Evolutionary conservation across 768 basidiomycete species (phyloP).

Genomic region (Lactarius evosmus): DNA sequence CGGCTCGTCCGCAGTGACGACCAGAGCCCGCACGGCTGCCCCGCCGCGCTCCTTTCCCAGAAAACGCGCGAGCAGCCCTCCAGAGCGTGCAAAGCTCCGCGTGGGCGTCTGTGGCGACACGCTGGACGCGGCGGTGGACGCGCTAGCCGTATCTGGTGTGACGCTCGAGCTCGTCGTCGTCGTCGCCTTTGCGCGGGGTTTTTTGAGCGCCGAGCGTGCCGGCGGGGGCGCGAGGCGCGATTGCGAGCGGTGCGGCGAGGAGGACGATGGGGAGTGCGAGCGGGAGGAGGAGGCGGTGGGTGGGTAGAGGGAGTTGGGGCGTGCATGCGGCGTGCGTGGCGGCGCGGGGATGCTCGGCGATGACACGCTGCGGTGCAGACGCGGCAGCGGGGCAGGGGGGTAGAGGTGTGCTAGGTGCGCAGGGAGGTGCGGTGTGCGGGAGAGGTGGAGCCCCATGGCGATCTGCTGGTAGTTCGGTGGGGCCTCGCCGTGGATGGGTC

Average conservation of each 20-base stretch:
- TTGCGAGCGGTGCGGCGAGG: neutral
- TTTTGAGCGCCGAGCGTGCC: constrained; percentile 63
- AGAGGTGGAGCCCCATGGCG: constrained; percentile 76
- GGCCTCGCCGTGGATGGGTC: constrained; percentile 39
- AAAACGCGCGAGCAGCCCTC: constrained; percentile 32
- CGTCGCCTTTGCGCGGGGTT: constrained; percentile 35
- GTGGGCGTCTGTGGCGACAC: constrained; percentile 33
- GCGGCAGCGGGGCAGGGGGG: constrained; percentile 3
- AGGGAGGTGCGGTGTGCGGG: constrained; percentile 69
- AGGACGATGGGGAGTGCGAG: neutral
- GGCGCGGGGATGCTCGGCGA: constrained; percentile 33
- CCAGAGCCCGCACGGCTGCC: neutral
- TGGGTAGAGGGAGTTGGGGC: constrained; percentile 25
- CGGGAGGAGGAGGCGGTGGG: neutral
- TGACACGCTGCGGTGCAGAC: constrained; percentile 8
- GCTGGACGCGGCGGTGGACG: constrained; percentile 48
- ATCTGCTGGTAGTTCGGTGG: constrained; percentile 74
- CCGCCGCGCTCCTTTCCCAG: constrained; percentile 15
- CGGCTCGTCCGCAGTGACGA: neutral
- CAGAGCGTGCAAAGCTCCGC: constrained; percentile 31
- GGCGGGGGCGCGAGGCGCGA: constrained; percentile 50
- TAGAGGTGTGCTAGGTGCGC: constrained; percentile 32
- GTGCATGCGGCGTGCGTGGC: constrained; percentile 17
- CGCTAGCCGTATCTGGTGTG: constrained; percentile 36
- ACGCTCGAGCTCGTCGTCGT: constrained; percentile 38